These are phyloP conservation scores for Sarocladium strictum DNA, from an alignment of 2,329 filamentous ascomycete species.

Conservation along the genomic window DNA sequence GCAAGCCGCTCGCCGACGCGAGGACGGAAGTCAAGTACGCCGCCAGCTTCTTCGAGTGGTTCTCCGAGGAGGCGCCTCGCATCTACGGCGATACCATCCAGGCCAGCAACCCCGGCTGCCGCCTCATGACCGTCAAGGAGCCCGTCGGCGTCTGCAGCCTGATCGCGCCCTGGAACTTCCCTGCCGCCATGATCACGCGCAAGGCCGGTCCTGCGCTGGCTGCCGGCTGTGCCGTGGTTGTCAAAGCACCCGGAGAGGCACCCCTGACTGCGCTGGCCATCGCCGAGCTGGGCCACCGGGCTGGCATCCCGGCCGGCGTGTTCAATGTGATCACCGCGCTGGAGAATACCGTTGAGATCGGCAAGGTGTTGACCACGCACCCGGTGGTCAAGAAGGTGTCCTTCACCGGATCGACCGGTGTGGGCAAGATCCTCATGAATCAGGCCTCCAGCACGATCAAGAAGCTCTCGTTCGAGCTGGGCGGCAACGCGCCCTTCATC, in stretches of 20 bases:
- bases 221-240: conserved; percentile 68
- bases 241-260: conserved; percentile 80
- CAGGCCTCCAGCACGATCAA: conserved; percentile 60
- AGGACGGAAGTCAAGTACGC: conserved; percentile 53
- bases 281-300: conserved; percentile 71
- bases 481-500: conserved; percentile 33
- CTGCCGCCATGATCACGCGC: conserved; percentile 15
- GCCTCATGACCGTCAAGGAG: conserved; percentile 21
- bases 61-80: conserved; percentile 57
- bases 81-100: conserved; percentile 43
- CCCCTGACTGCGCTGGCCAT: conserved; percentile 79
- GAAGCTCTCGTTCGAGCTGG: conserved; percentile 66
- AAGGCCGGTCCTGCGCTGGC: conserved; percentile 48
- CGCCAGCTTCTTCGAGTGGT: conserved; percentile 58
- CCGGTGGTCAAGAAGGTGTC: conserved; percentile 56
- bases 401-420: conserved; percentile 55
- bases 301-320: conserved; percentile 77
- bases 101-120: conserved; percentile 37
- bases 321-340: conserved; percentile 75
- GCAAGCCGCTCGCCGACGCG: conserved; percentile 60
- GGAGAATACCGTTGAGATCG: conserved; percentile 60
- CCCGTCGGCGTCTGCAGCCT: conserved; percentile 17
- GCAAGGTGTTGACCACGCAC: conserved; percentile 38
- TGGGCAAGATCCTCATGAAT: conserved; percentile 52
- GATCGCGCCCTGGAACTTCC: conserved; percentile 50